phyloP scores from a whole-genome alignment of 2,329 filamentous ascomycete genomes.

The Hymenoscyphus albidus region DNA sequence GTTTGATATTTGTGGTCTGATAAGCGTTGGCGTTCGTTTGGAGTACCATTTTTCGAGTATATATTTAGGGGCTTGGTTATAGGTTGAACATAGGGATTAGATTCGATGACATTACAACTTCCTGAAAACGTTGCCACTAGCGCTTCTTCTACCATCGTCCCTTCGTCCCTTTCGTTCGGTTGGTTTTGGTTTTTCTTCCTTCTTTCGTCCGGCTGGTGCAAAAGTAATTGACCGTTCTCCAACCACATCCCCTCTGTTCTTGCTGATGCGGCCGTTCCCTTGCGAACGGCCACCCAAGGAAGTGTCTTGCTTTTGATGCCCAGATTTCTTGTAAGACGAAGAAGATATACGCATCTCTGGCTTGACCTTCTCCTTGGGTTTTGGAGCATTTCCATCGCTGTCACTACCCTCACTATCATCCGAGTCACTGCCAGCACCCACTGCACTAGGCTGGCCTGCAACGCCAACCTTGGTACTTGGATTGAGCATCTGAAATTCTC shows the following conservation, averaged over 20 bases:
- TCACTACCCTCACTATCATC: conserved; percentile 45
- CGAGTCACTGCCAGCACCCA: conserved; percentile 36
- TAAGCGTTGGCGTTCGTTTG: conserved; percentile 16
- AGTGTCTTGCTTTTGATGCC: conserved; percentile 49
- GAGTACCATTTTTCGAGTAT: conserved; percentile 12
- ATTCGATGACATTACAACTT: conserved; percentile 46
- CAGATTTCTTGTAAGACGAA: conserved; percentile 57
- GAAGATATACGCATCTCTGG: conserved; percentile 65
- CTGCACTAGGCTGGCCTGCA: conserved; percentile 37
- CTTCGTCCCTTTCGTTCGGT: conserved; percentile 28
- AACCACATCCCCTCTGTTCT: conserved; percentile 47
- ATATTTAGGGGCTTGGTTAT: conserved; percentile 11
- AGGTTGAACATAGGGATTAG: conserved; percentile 8
- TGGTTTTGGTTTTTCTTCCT: conserved; percentile 36
- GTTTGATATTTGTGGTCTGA: conserved; percentile 14
- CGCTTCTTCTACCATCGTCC: conserved; percentile 57
- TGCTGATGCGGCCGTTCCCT: conserved; percentile 46
- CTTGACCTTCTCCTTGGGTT: conserved; percentile 31
- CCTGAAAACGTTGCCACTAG: conserved; percentile 72
- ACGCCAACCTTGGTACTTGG: conserved; percentile 64
- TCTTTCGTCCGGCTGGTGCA: conserved; percentile 55
- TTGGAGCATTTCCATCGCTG: conserved; percentile 39
- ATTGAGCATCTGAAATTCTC: conserved; percentile 85
- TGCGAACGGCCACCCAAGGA: conserved; percentile 54
- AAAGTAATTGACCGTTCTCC: conserved; percentile 71